phyloP scores from a whole-genome alignment of 2,329 filamentous ascomycete species.

The Aspergillus sp. region DNA sequence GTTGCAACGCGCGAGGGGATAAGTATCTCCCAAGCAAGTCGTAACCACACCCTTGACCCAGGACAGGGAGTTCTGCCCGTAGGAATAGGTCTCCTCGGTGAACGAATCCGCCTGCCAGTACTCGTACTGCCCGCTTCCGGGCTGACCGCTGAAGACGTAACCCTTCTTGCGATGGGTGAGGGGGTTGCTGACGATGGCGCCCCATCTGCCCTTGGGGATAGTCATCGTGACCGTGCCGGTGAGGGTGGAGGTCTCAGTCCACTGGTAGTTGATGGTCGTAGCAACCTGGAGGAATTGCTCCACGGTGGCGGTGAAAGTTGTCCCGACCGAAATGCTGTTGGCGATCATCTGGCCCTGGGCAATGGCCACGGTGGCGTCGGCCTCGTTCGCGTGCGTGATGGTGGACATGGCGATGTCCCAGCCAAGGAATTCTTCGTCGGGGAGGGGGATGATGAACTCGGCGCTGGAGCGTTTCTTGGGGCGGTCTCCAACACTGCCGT shows the following conservation, averaged over 20 bases:
- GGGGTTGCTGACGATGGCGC: slow-evolving; percentile 17
- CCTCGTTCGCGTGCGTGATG: slow-evolving; percentile 15
- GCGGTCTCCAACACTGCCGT: background rate
- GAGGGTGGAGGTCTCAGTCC: slow-evolving; percentile 10
- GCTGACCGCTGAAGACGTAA: slow-evolving; percentile 16
- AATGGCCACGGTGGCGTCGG: slow-evolving; percentile 13
- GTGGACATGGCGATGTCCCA: slow-evolving; percentile 19
- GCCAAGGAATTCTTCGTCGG: slow-evolving; percentile 16
- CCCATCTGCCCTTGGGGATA: slow-evolving; percentile 15
- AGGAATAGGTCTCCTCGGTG: slow-evolving; percentile 5
- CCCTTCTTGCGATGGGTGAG: slow-evolving; percentile 13
- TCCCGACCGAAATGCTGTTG: slow-evolving; percentile 13
- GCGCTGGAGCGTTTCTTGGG: slow-evolving; percentile 5
- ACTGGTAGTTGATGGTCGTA: slow-evolving; percentile 5
- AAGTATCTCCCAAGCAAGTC: slow-evolving; percentile 14
- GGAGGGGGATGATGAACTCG: slow-evolving; percentile 14
- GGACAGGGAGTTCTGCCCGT: slow-evolving; percentile 4
- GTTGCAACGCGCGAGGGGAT: slow-evolving; percentile 12
- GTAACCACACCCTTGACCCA: slow-evolving; percentile 19
- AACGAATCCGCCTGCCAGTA: slow-evolving; percentile 18
- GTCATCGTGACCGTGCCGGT: slow-evolving; percentile 19
- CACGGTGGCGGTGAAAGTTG: slow-evolving; percentile 4
- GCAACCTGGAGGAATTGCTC: slow-evolving; percentile 9
- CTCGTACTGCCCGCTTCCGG: slow-evolving; percentile 10
- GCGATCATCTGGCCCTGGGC: slow-evolving; percentile 11